phyloP scores from a whole-genome alignment of 768 basidiomycete species.

The Auricularia sp. region DNA sequence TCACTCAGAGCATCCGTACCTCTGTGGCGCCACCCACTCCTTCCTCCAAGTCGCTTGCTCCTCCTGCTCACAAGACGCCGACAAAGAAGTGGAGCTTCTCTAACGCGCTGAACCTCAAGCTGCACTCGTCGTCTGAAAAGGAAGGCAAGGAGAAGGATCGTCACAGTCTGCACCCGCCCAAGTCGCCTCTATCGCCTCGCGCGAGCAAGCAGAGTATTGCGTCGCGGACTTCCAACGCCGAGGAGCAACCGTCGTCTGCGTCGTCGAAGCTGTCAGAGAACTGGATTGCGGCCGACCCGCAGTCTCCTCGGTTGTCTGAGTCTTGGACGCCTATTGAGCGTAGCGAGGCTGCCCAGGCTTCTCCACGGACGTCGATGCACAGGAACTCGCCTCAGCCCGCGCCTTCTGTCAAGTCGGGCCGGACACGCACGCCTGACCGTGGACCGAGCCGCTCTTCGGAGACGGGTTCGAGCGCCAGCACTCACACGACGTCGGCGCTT shows the following conservation, averaged over 20 bases:
- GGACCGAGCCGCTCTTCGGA: conserved; percentile 56
- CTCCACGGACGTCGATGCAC: not conserved
- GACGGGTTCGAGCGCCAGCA: conserved; percentile 69
- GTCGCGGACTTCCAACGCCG: not conserved
- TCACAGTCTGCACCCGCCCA: not conserved
- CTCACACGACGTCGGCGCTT: conserved; percentile 44
- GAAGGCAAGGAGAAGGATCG: conserved; percentile 3
- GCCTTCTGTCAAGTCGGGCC: not conserved
- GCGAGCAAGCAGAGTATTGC: conserved; percentile 2
- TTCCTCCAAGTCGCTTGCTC: not conserved
- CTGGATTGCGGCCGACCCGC: not conserved
- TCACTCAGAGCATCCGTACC: not conserved
- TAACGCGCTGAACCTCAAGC: conserved; percentile 68
- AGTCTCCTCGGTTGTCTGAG: not conserved
- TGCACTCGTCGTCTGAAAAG: conserved; percentile 18
- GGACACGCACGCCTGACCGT: conserved; percentile 58
- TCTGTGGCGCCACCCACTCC: conserved; percentile 4
- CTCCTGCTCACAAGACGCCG: conserved; percentile 58
- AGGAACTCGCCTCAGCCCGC: not conserved
- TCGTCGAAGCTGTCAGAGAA: not conserved
- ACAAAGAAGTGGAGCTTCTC: conserved; percentile 98
- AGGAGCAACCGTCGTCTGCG: not conserved
- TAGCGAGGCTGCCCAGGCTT: not conserved
- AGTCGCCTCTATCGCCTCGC: conserved; percentile 45
- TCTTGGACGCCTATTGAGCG: conserved; percentile 6